A percentile compares a stretch with the other conserved stretches of the same genome.
These are phyloP conservation scores for Trichoderma endophyticum DNA, from an alignment of 2,329 filamentous ascomycete species.

Conservation along the genomic window DNA sequence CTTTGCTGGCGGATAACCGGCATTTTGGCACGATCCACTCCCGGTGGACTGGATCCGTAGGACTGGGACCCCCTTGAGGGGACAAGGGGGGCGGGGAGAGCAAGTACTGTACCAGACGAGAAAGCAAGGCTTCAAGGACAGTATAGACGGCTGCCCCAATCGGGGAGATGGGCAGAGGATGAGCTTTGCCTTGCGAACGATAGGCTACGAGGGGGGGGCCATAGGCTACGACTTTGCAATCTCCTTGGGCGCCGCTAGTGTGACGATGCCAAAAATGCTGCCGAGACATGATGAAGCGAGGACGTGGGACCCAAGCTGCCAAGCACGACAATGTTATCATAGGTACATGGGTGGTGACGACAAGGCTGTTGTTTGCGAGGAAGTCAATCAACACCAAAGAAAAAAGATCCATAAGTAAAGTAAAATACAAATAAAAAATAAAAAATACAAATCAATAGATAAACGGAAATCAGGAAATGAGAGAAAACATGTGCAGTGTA, in stretches of 20 bases:
- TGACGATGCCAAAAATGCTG: background rate
- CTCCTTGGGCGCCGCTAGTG: background rate
- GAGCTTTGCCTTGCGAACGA: background rate
- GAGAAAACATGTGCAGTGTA: background rate
- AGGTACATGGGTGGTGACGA: background rate
- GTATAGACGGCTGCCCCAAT: background rate
- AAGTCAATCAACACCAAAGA: background rate
- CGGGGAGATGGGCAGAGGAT: background rate
- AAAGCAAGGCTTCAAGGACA: background rate
- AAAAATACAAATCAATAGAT: background rate
- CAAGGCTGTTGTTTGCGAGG: background rate
- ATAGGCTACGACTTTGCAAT: background rate
- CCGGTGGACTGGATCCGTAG: slow-evolving; percentile 15
- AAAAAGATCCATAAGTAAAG: background rate
- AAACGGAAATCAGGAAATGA: background rate
- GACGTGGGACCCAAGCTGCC: background rate
- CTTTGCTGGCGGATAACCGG: slow-evolving; percentile 17
- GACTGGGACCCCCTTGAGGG: slow-evolving; percentile 5
- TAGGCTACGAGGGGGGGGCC: background rate
- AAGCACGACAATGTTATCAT: background rate
- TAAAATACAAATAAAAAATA: background rate
- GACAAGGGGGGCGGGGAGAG: background rate
- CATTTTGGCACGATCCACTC: slow-evolving; percentile 14
- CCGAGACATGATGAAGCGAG: background rate
- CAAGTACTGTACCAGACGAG: background rate